Evolutionary conservation across 164 flowering plant species (phyloP).

Genomic region (Annona cherimola): DNA sequence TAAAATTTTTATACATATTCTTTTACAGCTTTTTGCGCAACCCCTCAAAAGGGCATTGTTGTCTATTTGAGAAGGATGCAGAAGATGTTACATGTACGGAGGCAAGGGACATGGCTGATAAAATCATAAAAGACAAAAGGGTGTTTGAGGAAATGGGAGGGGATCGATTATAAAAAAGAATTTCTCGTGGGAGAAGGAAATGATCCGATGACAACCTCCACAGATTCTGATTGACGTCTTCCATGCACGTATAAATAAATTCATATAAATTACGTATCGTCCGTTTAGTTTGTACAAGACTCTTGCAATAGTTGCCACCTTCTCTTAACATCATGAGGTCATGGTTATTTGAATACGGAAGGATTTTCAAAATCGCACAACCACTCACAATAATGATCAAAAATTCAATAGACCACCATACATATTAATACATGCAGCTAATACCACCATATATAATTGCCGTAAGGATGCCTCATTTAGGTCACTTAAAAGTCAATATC

Average conservation of each 20-base stretch:
- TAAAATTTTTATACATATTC: no score
- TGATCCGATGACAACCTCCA: constrained; percentile 1
- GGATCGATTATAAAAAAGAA: not conserved
- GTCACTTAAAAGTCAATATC: no score
- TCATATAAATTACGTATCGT: not conserved
- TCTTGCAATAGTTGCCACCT: not conserved
- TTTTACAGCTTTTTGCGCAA: no score
- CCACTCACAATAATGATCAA: no score
- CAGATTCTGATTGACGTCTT: constrained; percentile 2
- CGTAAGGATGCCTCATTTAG: no score
- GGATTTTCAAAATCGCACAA: no score
- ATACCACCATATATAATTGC: no score
- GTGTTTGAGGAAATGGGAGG: not conserved
- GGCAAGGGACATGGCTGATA: not conserved
- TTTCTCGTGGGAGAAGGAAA: not conserved
- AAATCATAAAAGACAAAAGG: not conserved
- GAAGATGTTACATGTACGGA: not conserved
- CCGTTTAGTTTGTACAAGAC: not conserved
- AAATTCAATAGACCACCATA: no score
- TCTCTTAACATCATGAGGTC: not conserved
- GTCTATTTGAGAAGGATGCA: not conserved
- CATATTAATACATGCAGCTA: no score
- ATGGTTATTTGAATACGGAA: no score
- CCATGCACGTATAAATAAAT: not conserved
- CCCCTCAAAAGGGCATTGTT: not conserved